Evolutionary conservation across 345 rosid species (phyloP).

Genomic region (Cardiospermum halicacabum): DNA sequence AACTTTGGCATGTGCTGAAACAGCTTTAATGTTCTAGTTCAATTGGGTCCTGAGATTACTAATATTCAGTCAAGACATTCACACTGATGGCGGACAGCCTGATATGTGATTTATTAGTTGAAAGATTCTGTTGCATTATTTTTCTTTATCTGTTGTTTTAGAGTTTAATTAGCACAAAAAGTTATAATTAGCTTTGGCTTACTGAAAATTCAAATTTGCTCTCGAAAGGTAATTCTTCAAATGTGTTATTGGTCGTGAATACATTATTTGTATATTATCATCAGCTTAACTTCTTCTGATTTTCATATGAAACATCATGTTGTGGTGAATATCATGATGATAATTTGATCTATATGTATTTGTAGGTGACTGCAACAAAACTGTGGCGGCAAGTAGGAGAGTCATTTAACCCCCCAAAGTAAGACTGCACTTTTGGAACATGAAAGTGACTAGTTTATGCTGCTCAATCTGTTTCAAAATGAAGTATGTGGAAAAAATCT

Average conservation of each 20-base stretch:
- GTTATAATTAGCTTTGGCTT: not conserved
- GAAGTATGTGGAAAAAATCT: not conserved
- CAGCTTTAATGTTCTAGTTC: not conserved
- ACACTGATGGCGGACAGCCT: not conserved
- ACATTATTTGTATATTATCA: not conserved
- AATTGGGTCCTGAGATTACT: not conserved
- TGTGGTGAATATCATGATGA: conserved; percentile 11
- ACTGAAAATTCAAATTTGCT: not conserved
- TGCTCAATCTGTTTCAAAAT: not conserved
- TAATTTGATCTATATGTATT: conserved; percentile 16
- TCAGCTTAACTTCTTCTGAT: not conserved
- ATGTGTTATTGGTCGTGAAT: not conserved
- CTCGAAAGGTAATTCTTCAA: not conserved
- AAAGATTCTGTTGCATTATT: not conserved
- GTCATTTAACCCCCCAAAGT: conserved; percentile 92
- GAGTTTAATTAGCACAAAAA: not conserved
- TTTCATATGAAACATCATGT: not conserved
- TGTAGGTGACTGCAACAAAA: conserved; percentile 74
- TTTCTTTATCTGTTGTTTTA: not conserved
- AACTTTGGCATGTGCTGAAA: not conserved
- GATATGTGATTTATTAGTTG: not conserved
- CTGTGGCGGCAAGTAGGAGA: conserved; percentile 92
- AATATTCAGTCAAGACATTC: too few relatives aligned
- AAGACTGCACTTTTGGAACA: conserved; percentile 22
- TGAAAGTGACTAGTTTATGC: not conserved